Base-by-base conservation (phyloP, 2,329 filamentous ascomycete genomes). In the Pseudogymnoascus sp. region DNA sequence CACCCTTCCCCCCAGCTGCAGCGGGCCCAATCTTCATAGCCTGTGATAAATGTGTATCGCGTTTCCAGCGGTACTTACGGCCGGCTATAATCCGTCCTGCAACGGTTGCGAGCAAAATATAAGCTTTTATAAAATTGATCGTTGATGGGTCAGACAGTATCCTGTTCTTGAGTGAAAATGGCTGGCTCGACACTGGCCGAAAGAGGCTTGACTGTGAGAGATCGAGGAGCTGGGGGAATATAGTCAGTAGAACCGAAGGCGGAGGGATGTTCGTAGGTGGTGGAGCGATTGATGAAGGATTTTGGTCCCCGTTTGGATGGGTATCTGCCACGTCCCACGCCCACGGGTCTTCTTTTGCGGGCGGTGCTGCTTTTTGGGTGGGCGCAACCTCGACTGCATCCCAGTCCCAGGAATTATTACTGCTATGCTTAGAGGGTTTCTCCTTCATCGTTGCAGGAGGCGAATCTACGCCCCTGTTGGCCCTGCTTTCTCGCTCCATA, bases 201-300 rank as follows among this genome's bases (percentile, higher is more conserved):
- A 90, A 85, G 1, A 92, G 77, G 19, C 78, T 77, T 15, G 79
- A 74, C 63, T 85, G 82, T 3, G 86, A 85, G 26, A 85, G 77
- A 18, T 81, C 77, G 62, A 96, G 82, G 4, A 95, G 75, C 6
- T 82, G 76, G 0, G 89, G 84, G 65, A 96, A 90, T 6, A 90
- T 73, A 7, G 88, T 85, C 19, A 97, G 79, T 12, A 97, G 77
- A 18, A 95, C 80, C 0, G 89, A 89, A 1, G 92, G 92, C 3
- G 92, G 92, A 8, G 92, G 92, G 6, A 96, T 84, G 68, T 96
- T 96, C 15, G 85, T 90, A 4, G 91, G 91, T 5, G 90, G 88
- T 21, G 78, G 35, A 37, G 30, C n/a, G 58, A 10, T 60, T 60
- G 19, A 35, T n/a, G 15, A 18, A 15, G 34, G 48, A 6, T 15